Evolutionary conservation across 257 asterid genomes (phyloP).

Genomic region (Jacaranda copaia): DNA sequence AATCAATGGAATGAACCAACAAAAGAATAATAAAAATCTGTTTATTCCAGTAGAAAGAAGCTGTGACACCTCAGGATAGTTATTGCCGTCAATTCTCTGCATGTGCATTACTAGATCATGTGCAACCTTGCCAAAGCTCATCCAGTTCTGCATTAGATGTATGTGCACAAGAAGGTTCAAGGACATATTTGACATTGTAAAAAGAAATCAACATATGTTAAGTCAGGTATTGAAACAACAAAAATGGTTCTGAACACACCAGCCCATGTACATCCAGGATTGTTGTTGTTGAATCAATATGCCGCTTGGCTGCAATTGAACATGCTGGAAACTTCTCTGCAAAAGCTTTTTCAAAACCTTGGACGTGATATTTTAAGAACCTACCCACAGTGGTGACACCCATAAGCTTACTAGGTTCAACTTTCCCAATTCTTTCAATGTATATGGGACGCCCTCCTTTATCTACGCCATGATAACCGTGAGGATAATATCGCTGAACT

Average conservation of each 20-base stretch:
- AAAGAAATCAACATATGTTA: neutral
- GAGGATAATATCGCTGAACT: conserved; percentile 52
- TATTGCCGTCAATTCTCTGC: conserved; percentile 73
- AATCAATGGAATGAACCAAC: conserved; percentile 13
- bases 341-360: conserved; percentile 69
- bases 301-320: conserved; percentile 68
- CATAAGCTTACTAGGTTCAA: conserved; percentile 67
- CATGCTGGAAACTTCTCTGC: conserved; percentile 71
- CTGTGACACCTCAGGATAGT: conserved; percentile 69
- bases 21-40: neutral
- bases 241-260: conserved; percentile 49
- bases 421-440: neutral
- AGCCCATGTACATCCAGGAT: conserved; percentile 72
- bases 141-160: conserved; percentile 57
- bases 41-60: conserved; percentile 18
- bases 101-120: conserved; percentile 67
- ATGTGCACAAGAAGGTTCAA: conserved; percentile 2
- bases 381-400: conserved; percentile 65
- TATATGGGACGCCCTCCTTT: too few species aligned
- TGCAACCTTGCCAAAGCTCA: conserved; percentile 75
- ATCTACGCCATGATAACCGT: too few species aligned
- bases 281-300: conserved; percentile 66
- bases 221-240: conserved; percentile 18
- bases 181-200: neutral
- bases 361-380: conserved; percentile 71